Evolutionary conservation across 495 filamentous ascomycete species (phyloP).

Genomic region (Daldinia bambusicola): DNA sequence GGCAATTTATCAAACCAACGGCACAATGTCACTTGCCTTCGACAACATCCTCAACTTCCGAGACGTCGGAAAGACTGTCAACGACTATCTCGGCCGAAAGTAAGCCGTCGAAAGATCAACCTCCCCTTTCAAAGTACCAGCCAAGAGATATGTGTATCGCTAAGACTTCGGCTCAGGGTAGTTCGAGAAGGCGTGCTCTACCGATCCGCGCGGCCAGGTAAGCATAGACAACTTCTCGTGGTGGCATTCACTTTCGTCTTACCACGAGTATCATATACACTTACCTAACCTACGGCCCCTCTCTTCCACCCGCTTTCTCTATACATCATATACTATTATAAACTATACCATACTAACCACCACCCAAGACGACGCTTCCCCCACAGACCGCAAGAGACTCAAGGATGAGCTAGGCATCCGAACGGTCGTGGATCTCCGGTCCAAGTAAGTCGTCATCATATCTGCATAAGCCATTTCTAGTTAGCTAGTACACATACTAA

Average conservation of each 20-base stretch:
- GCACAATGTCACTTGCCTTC: conserved; percentile 55
- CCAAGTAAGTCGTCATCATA: conserved; percentile 61
- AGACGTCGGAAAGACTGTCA: conserved; percentile 81
- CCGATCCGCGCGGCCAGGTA: conserved; percentile 77
- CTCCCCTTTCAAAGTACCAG: neutral
- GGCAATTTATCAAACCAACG: neutral
- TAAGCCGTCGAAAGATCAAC: conserved; percentile 47
- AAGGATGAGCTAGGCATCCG: conserved; percentile 70
- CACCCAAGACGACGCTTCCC: conserved; percentile 72
- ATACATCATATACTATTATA: no score
- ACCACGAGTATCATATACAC: no score
- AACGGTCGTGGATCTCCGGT: conserved; percentile 81
- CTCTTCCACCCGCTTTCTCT: no score
- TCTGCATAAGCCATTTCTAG: no score
- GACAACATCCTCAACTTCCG: conserved; percentile 83
- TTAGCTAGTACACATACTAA: neutral
- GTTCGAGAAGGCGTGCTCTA: conserved; percentile 75
- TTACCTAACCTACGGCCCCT: no score
- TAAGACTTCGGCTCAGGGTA: conserved; percentile 53
- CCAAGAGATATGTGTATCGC: neutral
- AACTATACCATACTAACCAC: neutral
- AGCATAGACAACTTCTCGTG: conserved; percentile 14
- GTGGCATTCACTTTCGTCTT: neutral
- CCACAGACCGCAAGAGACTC: conserved; percentile 68
- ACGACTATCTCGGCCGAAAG: conserved; percentile 65